Conservation (phyloP, 1,284 basidiomycete genomes). For the Cryptococcus wingfieldii region DNA sequence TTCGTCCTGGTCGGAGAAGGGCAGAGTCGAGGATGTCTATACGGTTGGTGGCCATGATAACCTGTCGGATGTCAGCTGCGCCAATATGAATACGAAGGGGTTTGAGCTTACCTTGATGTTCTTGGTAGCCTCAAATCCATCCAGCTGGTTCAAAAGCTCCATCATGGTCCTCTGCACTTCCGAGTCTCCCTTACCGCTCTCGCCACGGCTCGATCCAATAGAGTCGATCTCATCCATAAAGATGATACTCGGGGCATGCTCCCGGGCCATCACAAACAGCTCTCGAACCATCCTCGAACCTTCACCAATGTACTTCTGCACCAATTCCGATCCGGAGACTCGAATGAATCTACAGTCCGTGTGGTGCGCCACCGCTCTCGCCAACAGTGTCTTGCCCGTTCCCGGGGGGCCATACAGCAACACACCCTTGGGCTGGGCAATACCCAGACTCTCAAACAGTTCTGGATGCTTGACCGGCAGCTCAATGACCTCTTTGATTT, state of each 20-base stretch:
- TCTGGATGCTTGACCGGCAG: slow-evolving; percentile 97
- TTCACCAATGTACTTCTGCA: slow-evolving; percentile 99
- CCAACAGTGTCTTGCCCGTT: slow-evolving; percentile 91
- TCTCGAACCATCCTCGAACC: slow-evolving; percentile 95
- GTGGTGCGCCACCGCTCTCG: slow-evolving; percentile 92
- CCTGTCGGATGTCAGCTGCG: slow-evolving; percentile 36
- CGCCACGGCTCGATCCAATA: slow-evolving; percentile 89
- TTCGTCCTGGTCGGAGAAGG: slow-evolving; percentile 88
- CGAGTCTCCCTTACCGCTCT: slow-evolving; percentile 84
- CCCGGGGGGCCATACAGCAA: slow-evolving; percentile 94
- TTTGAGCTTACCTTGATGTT: slow-evolving; percentile 72
- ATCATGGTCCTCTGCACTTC: slow-evolving; percentile 99
- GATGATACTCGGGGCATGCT: slow-evolving; percentile 98
- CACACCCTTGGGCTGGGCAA: slow-evolving; percentile 96
- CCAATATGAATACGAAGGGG: not conserved
- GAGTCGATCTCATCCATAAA: slow-evolving; percentile 99
- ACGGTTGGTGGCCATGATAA: slow-evolving; percentile 98
- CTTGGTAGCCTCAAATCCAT: slow-evolving; percentile 96
- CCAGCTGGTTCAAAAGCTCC: slow-evolving; percentile 92
- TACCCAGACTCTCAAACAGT: slow-evolving; percentile 92
- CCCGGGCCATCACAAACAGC: slow-evolving; percentile 96
- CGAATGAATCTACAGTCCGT: slow-evolving; percentile 98
- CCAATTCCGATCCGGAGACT: slow-evolving; percentile 89
- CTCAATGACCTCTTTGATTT: slow-evolving; percentile 99
- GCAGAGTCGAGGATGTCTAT: slow-evolving; percentile 97